Evolutionary conservation across 345 rosid species (phyloP).

Genomic region (Anastatica hierochuntica): DNA sequence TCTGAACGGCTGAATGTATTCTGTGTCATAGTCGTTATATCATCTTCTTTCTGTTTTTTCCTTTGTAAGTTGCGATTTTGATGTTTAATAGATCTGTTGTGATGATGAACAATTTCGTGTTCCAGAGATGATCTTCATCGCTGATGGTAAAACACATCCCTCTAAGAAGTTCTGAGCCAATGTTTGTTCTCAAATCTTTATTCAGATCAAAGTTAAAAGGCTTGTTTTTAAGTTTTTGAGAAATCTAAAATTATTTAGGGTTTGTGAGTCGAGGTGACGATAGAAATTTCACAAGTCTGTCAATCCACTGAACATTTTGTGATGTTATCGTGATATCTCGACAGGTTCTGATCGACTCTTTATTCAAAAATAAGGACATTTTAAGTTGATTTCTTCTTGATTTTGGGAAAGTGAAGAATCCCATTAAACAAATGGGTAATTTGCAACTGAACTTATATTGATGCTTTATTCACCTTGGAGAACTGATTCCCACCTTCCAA

Average conservation of each 20-base stretch:
- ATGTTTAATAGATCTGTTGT: neutral
- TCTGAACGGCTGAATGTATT: no score
- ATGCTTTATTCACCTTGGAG: slow-evolving; percentile 33
- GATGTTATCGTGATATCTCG: slow-evolving; percentile 23
- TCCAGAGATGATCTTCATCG: slow-evolving; percentile 17
- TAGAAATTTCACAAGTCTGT: slow-evolving; percentile 26
- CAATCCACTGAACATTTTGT: slow-evolving; percentile 21
- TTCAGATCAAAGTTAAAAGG: neutral
- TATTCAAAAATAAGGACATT: no score
- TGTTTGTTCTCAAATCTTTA: neutral
- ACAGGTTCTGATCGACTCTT: slow-evolving; percentile 26
- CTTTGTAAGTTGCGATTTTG: neutral
- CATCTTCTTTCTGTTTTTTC: neutral
- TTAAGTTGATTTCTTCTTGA: neutral
- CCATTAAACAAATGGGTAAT: slow-evolving; percentile 17
- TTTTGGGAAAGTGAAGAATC: slow-evolving; percentile 19
- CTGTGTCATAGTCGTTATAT: neutral
- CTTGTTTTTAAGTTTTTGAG: no score
- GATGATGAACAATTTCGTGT: slow-evolving; percentile 15
- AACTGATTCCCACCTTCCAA: slow-evolving; percentile 22
- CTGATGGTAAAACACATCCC: slow-evolving; percentile 28
- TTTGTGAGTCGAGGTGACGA: slow-evolving; percentile 19
- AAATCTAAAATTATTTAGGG: neutral
- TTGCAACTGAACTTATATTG: slow-evolving; percentile 20
- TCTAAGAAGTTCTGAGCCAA: slow-evolving; percentile 32